Evolutionary conservation across 176 grass and related monocot species (phyloP).

Genomic region (Thalia dealbata): DNA sequence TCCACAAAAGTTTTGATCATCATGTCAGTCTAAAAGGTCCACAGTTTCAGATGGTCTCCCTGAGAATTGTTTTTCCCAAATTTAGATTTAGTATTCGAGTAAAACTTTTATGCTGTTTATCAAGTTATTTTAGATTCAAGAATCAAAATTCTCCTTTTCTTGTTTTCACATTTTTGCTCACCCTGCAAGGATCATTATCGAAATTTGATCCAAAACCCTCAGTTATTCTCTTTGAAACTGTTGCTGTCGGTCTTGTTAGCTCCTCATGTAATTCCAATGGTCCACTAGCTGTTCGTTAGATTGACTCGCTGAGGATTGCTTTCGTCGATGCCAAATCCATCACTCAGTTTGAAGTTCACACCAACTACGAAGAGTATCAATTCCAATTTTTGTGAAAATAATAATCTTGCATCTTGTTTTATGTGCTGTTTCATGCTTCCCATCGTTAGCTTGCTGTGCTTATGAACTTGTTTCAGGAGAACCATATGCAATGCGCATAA

Average conservation of each 20-base stretch:
- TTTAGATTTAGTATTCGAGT: too few species aligned
- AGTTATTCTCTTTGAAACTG: background rate
- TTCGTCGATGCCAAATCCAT: background rate
- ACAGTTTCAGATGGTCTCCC: too few species aligned
- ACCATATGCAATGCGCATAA: slow-evolving; percentile 77
- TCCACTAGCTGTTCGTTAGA: background rate
- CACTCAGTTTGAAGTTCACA: background rate
- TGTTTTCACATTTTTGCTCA: background rate
- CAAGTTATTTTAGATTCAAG: too few species aligned
- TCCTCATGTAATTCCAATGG: background rate
- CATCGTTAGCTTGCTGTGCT: too few species aligned
- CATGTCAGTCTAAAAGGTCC: too few species aligned
- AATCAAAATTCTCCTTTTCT: too few species aligned
- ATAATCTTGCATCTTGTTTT: background rate
- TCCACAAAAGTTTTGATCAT: too few species aligned
- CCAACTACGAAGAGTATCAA: background rate
- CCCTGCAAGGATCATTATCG: background rate
- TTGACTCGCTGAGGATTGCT: background rate
- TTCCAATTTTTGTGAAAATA: background rate
- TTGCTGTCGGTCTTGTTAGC: background rate
- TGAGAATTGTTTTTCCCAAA: background rate
- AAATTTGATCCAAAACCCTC: background rate
- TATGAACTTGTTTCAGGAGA: slow-evolving; percentile 43
- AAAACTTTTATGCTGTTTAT: too few species aligned
- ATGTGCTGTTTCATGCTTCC: too few species aligned